Evolutionary conservation across 345 rosid genomes (phyloP), one percentile per base, ranked within the genome.

Genomic region (Hibiscus syriacus): DNA sequence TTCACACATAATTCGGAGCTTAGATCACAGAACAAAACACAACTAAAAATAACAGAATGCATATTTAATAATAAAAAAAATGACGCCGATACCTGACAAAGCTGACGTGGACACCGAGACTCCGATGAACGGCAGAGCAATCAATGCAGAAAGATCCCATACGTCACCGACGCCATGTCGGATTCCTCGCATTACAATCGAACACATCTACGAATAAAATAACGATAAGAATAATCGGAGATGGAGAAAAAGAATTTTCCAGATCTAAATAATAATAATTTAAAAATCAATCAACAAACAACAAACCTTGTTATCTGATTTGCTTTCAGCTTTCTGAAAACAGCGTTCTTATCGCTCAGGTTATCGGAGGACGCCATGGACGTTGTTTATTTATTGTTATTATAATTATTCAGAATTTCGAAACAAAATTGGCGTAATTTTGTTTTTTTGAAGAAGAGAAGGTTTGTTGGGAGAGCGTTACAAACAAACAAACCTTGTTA

Each of bases 151-250:
- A 95, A 95, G 83, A 95, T 82, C 73, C 99, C 99, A 58, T 90
- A 95, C 0, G 99, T 95, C 59, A 95, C 99, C 17, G 98, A 95
- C 0, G 99, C 97, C 99, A 95, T 0, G 94, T 88, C 8, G 99
- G 99, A 59, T 88, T 95, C 87, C 86, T 95, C 26, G 98, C 94
- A 82, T 90, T 92, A 69, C 99, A 95, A 82, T 95, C 99, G 39
- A 92, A 70, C 99, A 95, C 67, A 90, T 90, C 99, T 95, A 74
- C 32, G 55, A 55, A 0, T 10, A 70, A 41, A n/a, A 45, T 4
- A 45, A 4, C n/a, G 17, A 13, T 3, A 16, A 45, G 12, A 13
- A 41, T 66, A 29, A 45, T 14, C 54, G 46, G 64, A 75, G 82
- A 78, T 77, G 83, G 76, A 43, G 46, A 5, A 2, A 25, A 6